Percentiles rank a stretch among this genome's conserved stretches.
Conservation (phyloP, 768 basidiomycete genomes). For the Boletellus sp. region DNA sequence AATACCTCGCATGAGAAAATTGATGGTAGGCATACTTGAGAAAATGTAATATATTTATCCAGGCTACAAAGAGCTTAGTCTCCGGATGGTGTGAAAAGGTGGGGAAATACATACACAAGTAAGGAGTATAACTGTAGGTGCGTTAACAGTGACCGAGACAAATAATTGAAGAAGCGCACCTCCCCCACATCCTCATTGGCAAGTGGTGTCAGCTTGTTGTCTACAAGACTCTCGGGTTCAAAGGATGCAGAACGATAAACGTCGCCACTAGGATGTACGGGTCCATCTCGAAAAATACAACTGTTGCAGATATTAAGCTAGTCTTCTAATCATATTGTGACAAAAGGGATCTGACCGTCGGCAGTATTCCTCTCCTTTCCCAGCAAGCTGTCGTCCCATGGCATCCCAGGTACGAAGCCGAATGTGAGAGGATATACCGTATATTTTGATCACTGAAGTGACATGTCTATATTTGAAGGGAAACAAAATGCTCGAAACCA, state of each 20-base stretch:
- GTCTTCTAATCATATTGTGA: background rate
- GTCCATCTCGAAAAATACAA: slow-evolving; percentile 38
- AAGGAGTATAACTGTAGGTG: slow-evolving; percentile 49
- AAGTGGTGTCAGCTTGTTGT: slow-evolving; percentile 21
- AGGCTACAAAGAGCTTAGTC: slow-evolving; percentile 40
- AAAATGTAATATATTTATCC: slow-evolving; percentile 30
- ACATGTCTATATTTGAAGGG: background rate
- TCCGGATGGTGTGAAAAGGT: slow-evolving; percentile 3
- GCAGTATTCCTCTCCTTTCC: slow-evolving; percentile 51
- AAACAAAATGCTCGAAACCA: background rate
- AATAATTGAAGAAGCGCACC: slow-evolving; percentile 27
- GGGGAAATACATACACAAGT: slow-evolving; percentile 44
- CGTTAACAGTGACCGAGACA: background rate
- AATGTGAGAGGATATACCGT: slow-evolving; percentile 48
- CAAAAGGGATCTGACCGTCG: slow-evolving; percentile 35
- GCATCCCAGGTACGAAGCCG: slow-evolving; percentile 49
- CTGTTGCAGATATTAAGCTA: too few relatives aligned
- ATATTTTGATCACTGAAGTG: slow-evolving; percentile 42
- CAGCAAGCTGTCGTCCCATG: slow-evolving; percentile 39
- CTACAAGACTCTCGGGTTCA: slow-evolving; percentile 34
- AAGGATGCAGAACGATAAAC: slow-evolving; percentile 52
- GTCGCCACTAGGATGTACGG: slow-evolving; percentile 35
- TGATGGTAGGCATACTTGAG: too few relatives aligned
- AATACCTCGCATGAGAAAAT: slow-evolving; percentile 37
- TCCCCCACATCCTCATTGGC: slow-evolving; percentile 45